A percentile compares a stretch with the other conserved stretches of the same genome.
phyloP scores from a whole-genome alignment of 805 yeast genomes.

The Cyberlindnera mycetangii region DNA sequence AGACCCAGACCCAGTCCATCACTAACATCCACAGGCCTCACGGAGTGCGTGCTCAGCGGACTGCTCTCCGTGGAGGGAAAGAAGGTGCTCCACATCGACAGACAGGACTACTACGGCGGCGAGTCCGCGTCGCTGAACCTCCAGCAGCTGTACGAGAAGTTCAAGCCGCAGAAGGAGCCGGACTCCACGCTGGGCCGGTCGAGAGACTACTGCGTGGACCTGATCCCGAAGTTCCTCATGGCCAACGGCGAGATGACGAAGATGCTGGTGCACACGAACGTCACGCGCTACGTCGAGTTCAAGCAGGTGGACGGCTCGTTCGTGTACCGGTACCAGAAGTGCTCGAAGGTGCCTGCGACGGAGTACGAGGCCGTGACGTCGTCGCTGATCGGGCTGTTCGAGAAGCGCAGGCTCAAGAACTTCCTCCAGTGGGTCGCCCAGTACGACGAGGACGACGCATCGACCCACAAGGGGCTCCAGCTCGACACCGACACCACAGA shows the following conservation, averaged over 20 bases:
- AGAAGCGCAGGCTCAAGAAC: slow-evolving; percentile 90
- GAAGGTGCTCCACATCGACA: slow-evolving; percentile 93
- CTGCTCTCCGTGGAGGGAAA: slow-evolving; percentile 95
- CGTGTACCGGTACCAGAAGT: slow-evolving; percentile 79
- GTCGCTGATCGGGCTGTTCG: slow-evolving; percentile 93
- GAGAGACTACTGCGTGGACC: slow-evolving; percentile 96
- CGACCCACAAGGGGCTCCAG: slow-evolving; percentile 84
- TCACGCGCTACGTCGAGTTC: slow-evolving; percentile 92
- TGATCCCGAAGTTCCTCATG: slow-evolving; percentile 96
- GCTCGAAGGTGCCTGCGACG: slow-evolving; percentile 92
- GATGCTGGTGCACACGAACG: slow-evolving; percentile 92
- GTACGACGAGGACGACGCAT: slow-evolving; percentile 71
- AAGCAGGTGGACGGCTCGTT: slow-evolving; percentile 95
- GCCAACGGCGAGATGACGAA: slow-evolving; percentile 96
- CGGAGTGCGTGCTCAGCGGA: slow-evolving; percentile 95
- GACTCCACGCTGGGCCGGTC: slow-evolving; percentile 79
- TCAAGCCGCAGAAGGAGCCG: slow-evolving; percentile 72
- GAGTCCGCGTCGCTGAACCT: slow-evolving; percentile 84
- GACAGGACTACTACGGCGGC: slow-evolving; percentile 93
- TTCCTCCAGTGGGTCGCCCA: slow-evolving; percentile 85
- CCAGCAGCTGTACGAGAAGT: slow-evolving; percentile 71
- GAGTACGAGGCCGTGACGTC: slow-evolving; percentile 89
- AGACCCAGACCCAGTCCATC: too few relatives aligned
- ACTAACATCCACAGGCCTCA: slow-evolving; percentile 57
- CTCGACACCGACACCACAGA: slow-evolving; percentile 88